Conservation (phyloP, 2,329 filamentous ascomycete genomes). For the Colletotrichum limetticola region DNA sequence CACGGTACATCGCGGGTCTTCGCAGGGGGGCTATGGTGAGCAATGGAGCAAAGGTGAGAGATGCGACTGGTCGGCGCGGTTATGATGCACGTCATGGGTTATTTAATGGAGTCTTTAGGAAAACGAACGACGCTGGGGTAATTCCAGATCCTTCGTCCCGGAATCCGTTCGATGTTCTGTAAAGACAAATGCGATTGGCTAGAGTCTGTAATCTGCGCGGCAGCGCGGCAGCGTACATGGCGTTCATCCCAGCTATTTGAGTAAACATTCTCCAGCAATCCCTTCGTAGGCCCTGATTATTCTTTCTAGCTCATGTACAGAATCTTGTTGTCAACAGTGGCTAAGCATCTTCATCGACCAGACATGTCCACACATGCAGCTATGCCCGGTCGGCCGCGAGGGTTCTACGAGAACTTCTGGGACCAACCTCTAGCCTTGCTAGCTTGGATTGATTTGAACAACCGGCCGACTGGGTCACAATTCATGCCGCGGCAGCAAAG, state of each 20-base stretch:
- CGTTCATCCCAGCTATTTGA: slow-evolving; percentile 3
- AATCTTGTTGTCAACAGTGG: not conserved
- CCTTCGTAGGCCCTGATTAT: not conserved
- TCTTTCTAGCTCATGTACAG: not conserved
- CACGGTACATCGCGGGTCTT: not conserved
- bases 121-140: not conserved
- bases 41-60: not conserved
- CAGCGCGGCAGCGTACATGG: not conserved
- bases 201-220: not conserved
- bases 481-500: no score
- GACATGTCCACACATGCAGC: no score
- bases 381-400: no score
- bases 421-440: not conserved
- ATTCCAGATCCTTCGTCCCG: not conserved
- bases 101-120: not conserved
- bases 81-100: slow-evolving; percentile 4
- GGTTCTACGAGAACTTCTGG: no score
- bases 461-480: no score
- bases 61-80: slow-evolving; percentile 12
- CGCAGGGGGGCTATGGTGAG: not conserved
- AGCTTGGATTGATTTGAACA: not conserved
- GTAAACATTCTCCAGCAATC: not conserved
- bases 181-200: slow-evolving; percentile 19
- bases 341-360: not conserved
- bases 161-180: not conserved